Conservation (phyloP, 2,329 filamentous ascomycete genomes). For the Xylariaceae sp. region DNA sequence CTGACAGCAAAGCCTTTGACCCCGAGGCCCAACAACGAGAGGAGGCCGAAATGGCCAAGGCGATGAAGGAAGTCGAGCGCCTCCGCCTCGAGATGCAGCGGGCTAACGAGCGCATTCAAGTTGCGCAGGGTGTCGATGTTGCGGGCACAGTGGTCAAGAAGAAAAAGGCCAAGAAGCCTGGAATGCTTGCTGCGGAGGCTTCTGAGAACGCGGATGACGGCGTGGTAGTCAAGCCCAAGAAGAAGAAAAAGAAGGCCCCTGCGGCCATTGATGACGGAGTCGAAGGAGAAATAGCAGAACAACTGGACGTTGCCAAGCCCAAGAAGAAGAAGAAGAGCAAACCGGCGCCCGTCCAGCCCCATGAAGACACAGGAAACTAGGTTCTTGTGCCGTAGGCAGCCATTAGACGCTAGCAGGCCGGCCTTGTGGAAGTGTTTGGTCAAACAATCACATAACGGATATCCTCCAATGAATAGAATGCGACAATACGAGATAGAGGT, state of each 20-base stretch:
- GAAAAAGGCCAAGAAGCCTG: slow-evolving; percentile 60
- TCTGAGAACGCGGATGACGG: slow-evolving; percentile 6
- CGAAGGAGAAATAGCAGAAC: slow-evolving; percentile 3
- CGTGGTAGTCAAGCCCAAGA: slow-evolving; percentile 36
- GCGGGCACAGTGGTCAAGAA: slow-evolving; percentile 64
- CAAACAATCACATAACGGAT: no score
- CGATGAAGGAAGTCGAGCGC: slow-evolving; percentile 83
- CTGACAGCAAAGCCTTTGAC: slow-evolving; percentile 39
- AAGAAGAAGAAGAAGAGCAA: slow-evolving; percentile 48
- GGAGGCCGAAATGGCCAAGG: slow-evolving; percentile 83
- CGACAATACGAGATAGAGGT: no score
- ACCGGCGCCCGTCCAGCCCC: slow-evolving; percentile 21
- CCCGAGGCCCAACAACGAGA: slow-evolving; percentile 67
- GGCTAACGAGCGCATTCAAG: slow-evolving; percentile 69
- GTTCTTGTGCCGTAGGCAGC: neutral
- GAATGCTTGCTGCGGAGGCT: slow-evolving; percentile 23
- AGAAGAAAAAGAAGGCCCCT: slow-evolving; percentile 42
- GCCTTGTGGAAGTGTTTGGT: no score
- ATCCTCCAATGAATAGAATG: no score
- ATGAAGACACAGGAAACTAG: slow-evolving; percentile 9
- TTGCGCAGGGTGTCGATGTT: slow-evolving; percentile 61
- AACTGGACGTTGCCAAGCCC: slow-evolving; percentile 28
- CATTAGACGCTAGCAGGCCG: no score
- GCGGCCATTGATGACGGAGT: slow-evolving; percentile 2
- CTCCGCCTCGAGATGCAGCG: slow-evolving; percentile 85